These are phyloP conservation scores for Sarocladium oryzae DNA, from an alignment of 2,329 filamentous ascomycete genomes.

Conservation along the genomic window DNA sequence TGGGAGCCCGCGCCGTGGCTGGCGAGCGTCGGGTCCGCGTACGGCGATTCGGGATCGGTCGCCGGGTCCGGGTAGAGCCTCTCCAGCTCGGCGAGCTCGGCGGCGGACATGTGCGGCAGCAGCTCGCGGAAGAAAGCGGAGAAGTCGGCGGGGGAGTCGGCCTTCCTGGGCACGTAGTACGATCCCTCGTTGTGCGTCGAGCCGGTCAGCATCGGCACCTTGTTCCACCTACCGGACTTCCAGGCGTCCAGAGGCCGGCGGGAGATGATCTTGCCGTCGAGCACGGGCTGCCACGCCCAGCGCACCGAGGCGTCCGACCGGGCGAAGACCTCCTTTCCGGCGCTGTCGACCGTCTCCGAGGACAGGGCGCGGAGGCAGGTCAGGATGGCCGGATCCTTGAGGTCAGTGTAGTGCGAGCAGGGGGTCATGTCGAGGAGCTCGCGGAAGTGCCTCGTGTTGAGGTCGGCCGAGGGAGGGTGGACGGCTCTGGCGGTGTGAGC, in stretches of 20 bases:
- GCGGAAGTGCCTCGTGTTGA: slow-evolving; percentile 22
- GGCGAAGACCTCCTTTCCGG: slow-evolving; percentile 22
- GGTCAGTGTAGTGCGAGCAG: slow-evolving; percentile 18
- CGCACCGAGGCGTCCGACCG: slow-evolving; percentile 22
- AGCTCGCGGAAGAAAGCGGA: slow-evolving; percentile 20
- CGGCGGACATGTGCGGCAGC: slow-evolving; percentile 26
- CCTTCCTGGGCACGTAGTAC: slow-evolving; percentile 18
- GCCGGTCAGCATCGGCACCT: slow-evolving; percentile 24
- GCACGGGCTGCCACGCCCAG: slow-evolving; percentile 26
- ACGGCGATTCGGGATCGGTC: slow-evolving; percentile 26
- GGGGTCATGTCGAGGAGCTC: slow-evolving; percentile 24
- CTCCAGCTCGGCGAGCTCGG: slow-evolving; percentile 20
- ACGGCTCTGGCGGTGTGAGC: slow-evolving; percentile 23
- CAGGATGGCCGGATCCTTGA: slow-evolving; percentile 20
- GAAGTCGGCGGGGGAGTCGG: slow-evolving; percentile 19
- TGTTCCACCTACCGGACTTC: slow-evolving; percentile 25
- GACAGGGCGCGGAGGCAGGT: slow-evolving; percentile 19
- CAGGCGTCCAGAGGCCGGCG: slow-evolving; percentile 23
- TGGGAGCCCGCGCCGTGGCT: slow-evolving; percentile 35
- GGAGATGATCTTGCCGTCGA: slow-evolving; percentile 23
- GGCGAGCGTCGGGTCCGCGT: slow-evolving; percentile 17
- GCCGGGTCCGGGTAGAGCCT: slow-evolving; percentile 30
- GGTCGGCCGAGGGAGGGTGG: slow-evolving; percentile 18
- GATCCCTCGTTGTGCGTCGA: slow-evolving; percentile 24
- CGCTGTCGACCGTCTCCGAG: slow-evolving; percentile 18